Conservation (phyloP, 306 rosid species). For the Citrullus mucosospermus region DNA sequence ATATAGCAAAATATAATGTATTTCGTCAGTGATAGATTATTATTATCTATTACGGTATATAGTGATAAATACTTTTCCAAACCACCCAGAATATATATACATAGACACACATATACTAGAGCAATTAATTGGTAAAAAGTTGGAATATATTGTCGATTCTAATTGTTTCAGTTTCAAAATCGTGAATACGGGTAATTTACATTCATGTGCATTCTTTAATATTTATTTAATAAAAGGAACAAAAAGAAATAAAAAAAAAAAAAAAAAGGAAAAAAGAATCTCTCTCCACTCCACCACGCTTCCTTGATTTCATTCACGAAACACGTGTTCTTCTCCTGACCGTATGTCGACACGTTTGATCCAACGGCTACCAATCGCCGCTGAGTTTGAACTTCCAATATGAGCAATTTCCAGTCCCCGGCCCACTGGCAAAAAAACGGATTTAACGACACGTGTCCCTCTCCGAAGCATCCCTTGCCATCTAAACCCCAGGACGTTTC, state of each 20-base stretch:
- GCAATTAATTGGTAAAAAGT: no score
- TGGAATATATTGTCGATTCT: not conserved
- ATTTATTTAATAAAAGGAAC: not conserved
- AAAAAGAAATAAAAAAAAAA: not conserved
- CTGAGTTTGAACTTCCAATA: slow-evolving; percentile 24
- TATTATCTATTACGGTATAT: no score
- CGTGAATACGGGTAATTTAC: not conserved
- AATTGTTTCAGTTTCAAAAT: not conserved
- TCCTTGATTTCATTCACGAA: slow-evolving; percentile 23
- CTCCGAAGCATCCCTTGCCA: slow-evolving; percentile 45
- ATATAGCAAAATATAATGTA: no score
- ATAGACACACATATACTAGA: no score
- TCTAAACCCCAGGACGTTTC: slow-evolving; percentile 26
- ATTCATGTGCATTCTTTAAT: not conserved
- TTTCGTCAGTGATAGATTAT: no score
- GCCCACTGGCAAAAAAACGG: slow-evolving; percentile 68
- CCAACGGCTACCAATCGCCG: slow-evolving; percentile 53
- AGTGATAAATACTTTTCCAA: no score
- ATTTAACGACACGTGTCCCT: slow-evolving; percentile 65
- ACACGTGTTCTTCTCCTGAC: slow-evolving; percentile 76
- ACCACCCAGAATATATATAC: no score
- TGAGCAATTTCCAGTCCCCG: slow-evolving; percentile 79
- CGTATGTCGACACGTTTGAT: slow-evolving; percentile 45
- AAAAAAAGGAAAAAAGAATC: not conserved
- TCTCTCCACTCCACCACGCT: not conserved